Evolutionary conservation across 306 rosid species (phyloP).

Genomic region (Quercus rubra): DNA sequence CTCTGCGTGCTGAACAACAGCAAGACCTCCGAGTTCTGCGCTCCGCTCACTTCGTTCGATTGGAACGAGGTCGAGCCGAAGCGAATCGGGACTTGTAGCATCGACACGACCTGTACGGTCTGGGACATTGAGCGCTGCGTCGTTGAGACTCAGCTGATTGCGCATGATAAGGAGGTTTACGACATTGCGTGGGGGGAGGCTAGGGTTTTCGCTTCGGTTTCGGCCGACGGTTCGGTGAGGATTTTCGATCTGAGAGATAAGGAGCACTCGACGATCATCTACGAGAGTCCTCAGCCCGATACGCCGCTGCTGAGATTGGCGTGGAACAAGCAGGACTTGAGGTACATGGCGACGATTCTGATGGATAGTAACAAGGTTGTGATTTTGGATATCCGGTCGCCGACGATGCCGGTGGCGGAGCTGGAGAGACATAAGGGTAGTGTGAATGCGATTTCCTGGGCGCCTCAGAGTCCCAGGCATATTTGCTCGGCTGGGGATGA

Average conservation of each 20-base stretch:
- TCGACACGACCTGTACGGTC: slow-evolving; percentile 90
- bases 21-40: slow-evolving; percentile 83
- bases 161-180: slow-evolving; percentile 92
- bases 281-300: slow-evolving; percentile 91
- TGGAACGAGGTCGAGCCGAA: slow-evolving; percentile 91
- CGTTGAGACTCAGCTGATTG: slow-evolving; percentile 95
- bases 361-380: slow-evolving; percentile 92
- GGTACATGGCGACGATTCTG: slow-evolving; percentile 87
- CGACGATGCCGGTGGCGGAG: slow-evolving; percentile 87
- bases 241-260: slow-evolving; percentile 86
- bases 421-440: slow-evolving; percentile 72
- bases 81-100: slow-evolving; percentile 84
- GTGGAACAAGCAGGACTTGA: slow-evolving; percentile 93
- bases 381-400: slow-evolving; percentile 84
- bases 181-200: slow-evolving; percentile 99
- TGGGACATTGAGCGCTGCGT: slow-evolving; percentile 84
- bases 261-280: slow-evolving; percentile 92
- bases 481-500: slow-evolving; percentile 90
- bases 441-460: slow-evolving; percentile 80
- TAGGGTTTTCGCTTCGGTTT: slow-evolving; percentile 83
- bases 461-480: slow-evolving; percentile 63
- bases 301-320: slow-evolving; percentile 90
- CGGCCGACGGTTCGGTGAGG: slow-evolving; percentile 93
- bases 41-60: slow-evolving; percentile 92
- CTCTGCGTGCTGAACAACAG: slow-evolving; percentile 76